Evolutionary conservation across 768 basidiomycete genomes (phyloP).

Genomic region (Dioszegia aurantiaca): DNA sequence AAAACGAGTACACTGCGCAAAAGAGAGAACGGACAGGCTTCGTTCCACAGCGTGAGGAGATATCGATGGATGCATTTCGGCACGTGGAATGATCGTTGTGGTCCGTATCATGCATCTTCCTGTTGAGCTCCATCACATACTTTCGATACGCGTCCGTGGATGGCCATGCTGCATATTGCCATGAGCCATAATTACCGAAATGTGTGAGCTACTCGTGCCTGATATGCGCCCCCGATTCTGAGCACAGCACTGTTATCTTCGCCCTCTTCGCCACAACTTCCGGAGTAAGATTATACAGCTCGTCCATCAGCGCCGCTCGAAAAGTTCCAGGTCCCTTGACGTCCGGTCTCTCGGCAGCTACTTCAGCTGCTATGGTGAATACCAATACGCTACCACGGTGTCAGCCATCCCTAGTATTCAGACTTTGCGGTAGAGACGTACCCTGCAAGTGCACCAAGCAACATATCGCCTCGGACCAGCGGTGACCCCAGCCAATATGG

Average conservation of each 20-base stretch:
- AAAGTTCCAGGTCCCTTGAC: conserved; percentile 68
- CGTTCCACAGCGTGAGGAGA: no score
- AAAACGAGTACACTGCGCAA: no score
- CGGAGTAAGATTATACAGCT: conserved; percentile 55
- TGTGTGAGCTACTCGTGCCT: no score
- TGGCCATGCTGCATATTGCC: no score
- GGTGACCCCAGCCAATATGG: conserved; percentile 43
- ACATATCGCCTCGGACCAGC: conserved; percentile 72
- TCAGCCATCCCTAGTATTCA: neutral
- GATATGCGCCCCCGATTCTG: no score
- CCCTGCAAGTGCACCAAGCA: conserved; percentile 74
- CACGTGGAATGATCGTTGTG: no score
- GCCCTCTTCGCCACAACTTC: conserved; percentile 46
- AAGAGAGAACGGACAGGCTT: no score
- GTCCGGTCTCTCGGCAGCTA: conserved; percentile 57
- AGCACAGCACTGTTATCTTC: conserved; percentile 36
- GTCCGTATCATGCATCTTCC: no score
- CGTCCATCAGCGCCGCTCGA: conserved; percentile 64
- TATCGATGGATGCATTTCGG: no score
- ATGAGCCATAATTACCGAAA: no score
- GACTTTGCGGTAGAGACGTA: conserved; percentile 54
- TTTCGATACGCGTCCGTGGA: no score
- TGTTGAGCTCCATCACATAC: no score
- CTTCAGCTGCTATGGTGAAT: conserved; percentile 64
- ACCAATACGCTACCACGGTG: conserved; percentile 57